Evolutionary conservation across 2,329 filamentous ascomycete genomes (phyloP).

Genomic region (Simplicillium aogashimaense): DNA sequence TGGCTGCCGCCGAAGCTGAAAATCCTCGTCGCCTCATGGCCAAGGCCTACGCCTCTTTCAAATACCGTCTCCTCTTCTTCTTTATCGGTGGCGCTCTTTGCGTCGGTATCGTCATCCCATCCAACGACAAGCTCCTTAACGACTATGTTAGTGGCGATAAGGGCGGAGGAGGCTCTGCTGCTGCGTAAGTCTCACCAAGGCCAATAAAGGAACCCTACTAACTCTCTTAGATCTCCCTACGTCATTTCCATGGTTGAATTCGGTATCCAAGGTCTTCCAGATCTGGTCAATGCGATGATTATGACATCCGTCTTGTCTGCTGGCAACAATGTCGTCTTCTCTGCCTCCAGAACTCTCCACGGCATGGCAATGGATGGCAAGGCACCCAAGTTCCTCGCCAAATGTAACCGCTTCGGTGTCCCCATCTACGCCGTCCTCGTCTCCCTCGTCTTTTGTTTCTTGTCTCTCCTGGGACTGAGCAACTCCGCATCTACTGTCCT

Average conservation of each 20-base stretch:
- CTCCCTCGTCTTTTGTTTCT: slow-evolving; percentile 9
- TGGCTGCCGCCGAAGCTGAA: slow-evolving; percentile 54
- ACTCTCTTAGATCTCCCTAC: slow-evolving; percentile 35
- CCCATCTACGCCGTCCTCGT: slow-evolving; percentile 10
- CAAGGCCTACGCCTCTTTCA: slow-evolving; percentile 45
- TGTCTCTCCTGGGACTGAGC: slow-evolving; percentile 11
- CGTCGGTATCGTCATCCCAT: slow-evolving; percentile 42
- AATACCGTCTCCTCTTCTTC: slow-evolving; percentile 37
- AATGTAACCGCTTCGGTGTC: slow-evolving; percentile 17
- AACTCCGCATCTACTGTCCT: slow-evolving; percentile 45
- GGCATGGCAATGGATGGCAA: slow-evolving; percentile 42
- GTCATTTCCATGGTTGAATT: slow-evolving; percentile 56
- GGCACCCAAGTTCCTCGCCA: slow-evolving; percentile 27
- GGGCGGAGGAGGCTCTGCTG: slow-evolving; percentile 10
- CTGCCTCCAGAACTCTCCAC: slow-evolving; percentile 47
- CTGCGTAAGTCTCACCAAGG: slow-evolving; percentile 11
- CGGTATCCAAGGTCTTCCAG: slow-evolving; percentile 49
- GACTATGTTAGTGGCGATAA: slow-evolving; percentile 38
- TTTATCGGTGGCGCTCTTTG: slow-evolving; percentile 56
- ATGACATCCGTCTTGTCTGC: slow-evolving; percentile 47
- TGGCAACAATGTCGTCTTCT: slow-evolving; percentile 50
- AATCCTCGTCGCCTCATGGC: slow-evolving; percentile 46
- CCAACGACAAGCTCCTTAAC: slow-evolving; percentile 33
- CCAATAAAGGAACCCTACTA: background rate
- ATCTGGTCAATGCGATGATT: slow-evolving; percentile 50